A percentile compares a stretch with the other conserved stretches of the same genome.
Conservation (phyloP, 164 flowering plant species). For the Sedum album region DNA sequence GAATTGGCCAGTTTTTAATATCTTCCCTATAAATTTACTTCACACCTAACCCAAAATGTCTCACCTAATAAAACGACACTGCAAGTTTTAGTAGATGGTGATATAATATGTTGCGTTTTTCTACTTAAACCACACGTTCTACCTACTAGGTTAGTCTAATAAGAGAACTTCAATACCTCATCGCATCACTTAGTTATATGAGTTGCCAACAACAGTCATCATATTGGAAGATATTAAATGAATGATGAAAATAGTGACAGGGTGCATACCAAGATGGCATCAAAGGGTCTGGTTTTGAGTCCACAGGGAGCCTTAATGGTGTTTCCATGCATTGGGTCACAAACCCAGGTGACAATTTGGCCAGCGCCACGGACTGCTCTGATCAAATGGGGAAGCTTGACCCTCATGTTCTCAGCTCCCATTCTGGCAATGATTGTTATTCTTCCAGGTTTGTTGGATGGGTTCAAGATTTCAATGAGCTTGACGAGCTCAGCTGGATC, state of each 20-base stretch:
- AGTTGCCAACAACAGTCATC: background rate
- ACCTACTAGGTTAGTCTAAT: background rate
- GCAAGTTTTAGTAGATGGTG: background rate
- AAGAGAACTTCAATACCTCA: background rate
- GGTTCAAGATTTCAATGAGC: conserved; percentile 10
- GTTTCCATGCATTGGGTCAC: conserved; percentile 11
- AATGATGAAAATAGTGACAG: background rate
- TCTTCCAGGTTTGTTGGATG: conserved; percentile 7
- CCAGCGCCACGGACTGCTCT: conserved; percentile 9
- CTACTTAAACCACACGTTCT: background rate
- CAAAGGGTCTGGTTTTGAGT: conserved; percentile 9
- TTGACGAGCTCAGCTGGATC: conserved; percentile 8
- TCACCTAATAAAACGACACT: background rate
- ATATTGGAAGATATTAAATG: background rate
- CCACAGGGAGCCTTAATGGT: conserved; percentile 11
- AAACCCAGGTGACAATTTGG: conserved; percentile 9
- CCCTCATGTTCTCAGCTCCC: conserved; percentile 12
- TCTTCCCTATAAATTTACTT: background rate
- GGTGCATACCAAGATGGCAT: conserved; percentile 6
- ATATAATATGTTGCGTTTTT: background rate
- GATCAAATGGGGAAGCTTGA: conserved; percentile 9
- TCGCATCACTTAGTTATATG: too few species aligned
- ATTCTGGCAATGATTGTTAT: conserved; percentile 5
- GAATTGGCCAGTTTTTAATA: background rate
- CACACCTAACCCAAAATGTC: background rate